Conservation (phyloP, 1,284 basidiomycete genomes). For the Irpex lacteus region DNA sequence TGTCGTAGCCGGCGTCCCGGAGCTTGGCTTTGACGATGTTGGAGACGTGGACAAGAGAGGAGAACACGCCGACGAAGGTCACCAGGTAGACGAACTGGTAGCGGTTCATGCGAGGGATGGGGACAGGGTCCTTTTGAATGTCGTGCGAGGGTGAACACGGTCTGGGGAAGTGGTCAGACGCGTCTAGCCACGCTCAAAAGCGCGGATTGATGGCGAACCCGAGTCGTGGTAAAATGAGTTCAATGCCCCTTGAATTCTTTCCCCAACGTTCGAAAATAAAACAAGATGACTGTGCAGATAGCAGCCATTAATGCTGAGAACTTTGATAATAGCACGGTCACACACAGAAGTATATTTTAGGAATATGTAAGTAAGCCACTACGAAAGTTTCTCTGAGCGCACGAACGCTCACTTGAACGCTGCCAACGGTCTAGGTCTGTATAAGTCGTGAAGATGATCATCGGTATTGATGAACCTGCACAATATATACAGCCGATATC, state of each 20-base stretch:
- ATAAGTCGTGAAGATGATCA: too few relatives aligned
- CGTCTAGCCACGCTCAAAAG: neutral
- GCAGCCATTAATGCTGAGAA: too few relatives aligned
- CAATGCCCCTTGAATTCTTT: neutral
- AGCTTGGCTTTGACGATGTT: constrained; percentile 43
- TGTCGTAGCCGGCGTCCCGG: constrained; percentile 51
- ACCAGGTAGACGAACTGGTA: constrained; percentile 39
- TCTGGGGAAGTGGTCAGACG: neutral
- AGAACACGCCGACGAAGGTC: constrained; percentile 47
- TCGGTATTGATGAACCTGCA: too few relatives aligned
- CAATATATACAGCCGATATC: too few relatives aligned
- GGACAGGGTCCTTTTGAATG: neutral
- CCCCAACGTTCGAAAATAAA: neutral
- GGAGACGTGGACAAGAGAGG: constrained; percentile 42
- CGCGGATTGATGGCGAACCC: neutral
- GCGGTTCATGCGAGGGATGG: constrained; percentile 8
- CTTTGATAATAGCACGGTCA: too few relatives aligned
- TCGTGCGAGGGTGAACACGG: neutral
- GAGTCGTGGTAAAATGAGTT: neutral
- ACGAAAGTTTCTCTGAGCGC: too few relatives aligned
- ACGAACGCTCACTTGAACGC: too few relatives aligned
- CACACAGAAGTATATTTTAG: too few relatives aligned
- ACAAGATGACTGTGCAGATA: too few relatives aligned
- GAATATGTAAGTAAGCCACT: too few relatives aligned
- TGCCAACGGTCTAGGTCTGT: too few relatives aligned